Percentiles rank a stretch among this genome's conserved stretches.
Evolutionary conservation across 306 rosid species (phyloP).

Genomic region (Pterocarpus santalinus): DNA sequence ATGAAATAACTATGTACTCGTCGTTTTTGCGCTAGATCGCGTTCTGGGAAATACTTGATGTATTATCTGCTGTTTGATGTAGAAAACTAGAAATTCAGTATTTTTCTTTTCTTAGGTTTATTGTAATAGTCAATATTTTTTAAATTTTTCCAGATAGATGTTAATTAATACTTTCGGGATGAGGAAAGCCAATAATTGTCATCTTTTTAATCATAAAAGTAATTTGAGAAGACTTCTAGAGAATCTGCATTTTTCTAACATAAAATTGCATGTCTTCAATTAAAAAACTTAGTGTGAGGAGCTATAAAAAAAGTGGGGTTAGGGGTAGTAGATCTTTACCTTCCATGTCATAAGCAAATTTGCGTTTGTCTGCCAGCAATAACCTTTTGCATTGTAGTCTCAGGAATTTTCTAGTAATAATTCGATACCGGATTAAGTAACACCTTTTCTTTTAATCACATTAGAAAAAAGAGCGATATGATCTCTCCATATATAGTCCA

Average conservation of each 20-base stretch:
- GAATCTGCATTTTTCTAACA: neutral
- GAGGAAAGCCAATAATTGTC: neutral
- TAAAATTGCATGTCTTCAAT: neutral
- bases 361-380: neutral
- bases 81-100: neutral
- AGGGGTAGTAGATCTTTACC: neutral
- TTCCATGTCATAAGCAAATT: neutral
- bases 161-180: neutral
- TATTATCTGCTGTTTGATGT: neutral
- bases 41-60: neutral
- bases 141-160: neutral
- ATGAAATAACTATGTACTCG: neutral
- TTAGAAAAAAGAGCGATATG: neutral
- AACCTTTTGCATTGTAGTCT: neutral
- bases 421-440: neutral
- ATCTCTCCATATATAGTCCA: too few relatives aligned
- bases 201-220: neutral
- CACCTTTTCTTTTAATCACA: neutral
- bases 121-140: neutral
- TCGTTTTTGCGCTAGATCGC: neutral
- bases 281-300: too few relatives aligned
- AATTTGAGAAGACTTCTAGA: neutral
- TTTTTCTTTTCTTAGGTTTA: neutral
- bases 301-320: too few relatives aligned
- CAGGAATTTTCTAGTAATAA: neutral